A percentile compares a stretch with the other conserved stretches of the same genome.
Conservation (phyloP, 331 rosid species). For the Telfairia occidentalis region DNA sequence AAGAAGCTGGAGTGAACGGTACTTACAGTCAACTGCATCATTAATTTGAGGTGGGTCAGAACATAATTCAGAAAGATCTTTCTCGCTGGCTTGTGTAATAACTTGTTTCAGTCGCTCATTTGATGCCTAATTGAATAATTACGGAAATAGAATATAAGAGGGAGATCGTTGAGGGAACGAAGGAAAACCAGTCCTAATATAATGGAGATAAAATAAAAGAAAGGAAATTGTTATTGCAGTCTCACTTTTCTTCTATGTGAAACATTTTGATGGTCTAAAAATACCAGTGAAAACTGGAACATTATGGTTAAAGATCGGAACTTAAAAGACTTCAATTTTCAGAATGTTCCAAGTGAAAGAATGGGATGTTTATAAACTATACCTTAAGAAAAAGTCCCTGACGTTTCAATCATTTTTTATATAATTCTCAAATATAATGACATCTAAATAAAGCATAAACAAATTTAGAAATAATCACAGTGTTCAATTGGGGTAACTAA, state of each 20-base stretch:
- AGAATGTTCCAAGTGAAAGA: not conserved
- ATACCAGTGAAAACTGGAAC: not conserved
- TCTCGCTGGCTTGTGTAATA: conserved; percentile 63
- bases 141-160: conserved; percentile 7
- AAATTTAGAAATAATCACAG: not conserved
- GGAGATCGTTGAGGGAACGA: not conserved
- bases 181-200: not conserved
- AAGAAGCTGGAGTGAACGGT: conserved; percentile 4
- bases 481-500: no score
- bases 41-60: conserved; percentile 38
- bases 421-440: not conserved
- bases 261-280: not conserved
- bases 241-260: not conserved
- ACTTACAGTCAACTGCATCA: conserved; percentile 43
- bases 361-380: not conserved
- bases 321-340: not conserved
- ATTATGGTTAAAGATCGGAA: not conserved
- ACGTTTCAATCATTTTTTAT: not conserved
- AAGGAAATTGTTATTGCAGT: not conserved
- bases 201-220: not conserved
- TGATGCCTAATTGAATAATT: conserved; percentile 44
- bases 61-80: conserved; percentile 36
- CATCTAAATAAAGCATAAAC: not conserved
- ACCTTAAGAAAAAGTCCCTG: not conserved
- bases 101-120: conserved; percentile 64